These are phyloP conservation scores for Blastobotrys elegans DNA, from an alignment of 1,139 yeast species.

Conservation along the genomic window DNA sequence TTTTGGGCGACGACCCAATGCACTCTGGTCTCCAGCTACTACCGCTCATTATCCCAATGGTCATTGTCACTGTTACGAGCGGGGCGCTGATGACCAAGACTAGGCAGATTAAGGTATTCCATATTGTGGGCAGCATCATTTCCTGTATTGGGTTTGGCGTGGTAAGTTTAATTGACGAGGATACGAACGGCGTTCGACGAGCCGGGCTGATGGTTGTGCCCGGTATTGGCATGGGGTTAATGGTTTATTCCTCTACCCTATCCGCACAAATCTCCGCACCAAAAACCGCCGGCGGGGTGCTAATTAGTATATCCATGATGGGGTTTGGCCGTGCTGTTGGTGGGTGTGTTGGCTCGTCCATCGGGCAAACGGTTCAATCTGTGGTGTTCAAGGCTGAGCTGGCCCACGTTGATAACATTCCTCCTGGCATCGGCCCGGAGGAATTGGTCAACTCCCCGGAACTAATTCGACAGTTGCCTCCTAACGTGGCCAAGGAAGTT, in stretches of 20 bases:
- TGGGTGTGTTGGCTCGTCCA: conserved; percentile 45
- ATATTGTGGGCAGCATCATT: conserved; percentile 42
- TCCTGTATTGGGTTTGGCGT: conserved; percentile 53
- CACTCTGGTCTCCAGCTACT: conserved; percentile 55
- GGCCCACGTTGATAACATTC: conserved; percentile 12
- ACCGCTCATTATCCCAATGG: conserved; percentile 50
- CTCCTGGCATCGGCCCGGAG: conserved; percentile 13
- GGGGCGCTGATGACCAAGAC: conserved; percentile 47
- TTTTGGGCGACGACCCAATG: conserved; percentile 45
- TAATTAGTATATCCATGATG: conserved; percentile 47
- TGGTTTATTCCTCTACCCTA: conserved; percentile 49
- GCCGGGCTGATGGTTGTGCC: conserved; percentile 51
- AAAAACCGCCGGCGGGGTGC: conserved; percentile 44
- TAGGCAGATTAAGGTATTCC: conserved; percentile 46
- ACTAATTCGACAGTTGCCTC: conserved; percentile 18
- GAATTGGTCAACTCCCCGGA: conserved; percentile 22
- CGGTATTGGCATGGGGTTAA: conserved; percentile 53
- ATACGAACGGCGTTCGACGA: conserved; percentile 15
- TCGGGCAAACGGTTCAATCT: conserved; percentile 47
- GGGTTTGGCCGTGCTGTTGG: conserved; percentile 47
- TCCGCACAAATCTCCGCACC: conserved; percentile 56
- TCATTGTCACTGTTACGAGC: conserved; percentile 42
- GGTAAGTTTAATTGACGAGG: conserved; percentile 37
- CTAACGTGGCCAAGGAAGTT: conserved; percentile 14
- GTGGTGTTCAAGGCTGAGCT: conserved; percentile 25